Percentiles rank a stretch among this genome's conserved stretches.
phyloP scores from a whole-genome alignment of 768 basidiomycete genomes.

The Psilocybe cyanescens region DNA sequence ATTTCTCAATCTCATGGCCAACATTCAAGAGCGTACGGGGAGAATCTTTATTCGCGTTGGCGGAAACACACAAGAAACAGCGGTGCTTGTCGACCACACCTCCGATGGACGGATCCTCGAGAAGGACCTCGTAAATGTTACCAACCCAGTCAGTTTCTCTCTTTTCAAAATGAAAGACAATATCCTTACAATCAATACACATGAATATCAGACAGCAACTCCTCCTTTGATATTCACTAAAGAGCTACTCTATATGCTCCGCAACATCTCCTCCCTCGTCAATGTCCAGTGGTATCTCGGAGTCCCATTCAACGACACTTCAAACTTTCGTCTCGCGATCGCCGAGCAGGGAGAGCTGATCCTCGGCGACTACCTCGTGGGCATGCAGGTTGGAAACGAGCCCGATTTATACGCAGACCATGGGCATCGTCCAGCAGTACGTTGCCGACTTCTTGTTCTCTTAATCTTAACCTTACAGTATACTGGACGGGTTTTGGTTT shows the following conservation, averaged over 20 bases:
- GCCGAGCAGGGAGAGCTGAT: constrained; percentile 66
- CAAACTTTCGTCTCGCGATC: constrained; percentile 56
- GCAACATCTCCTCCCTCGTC: constrained; percentile 62
- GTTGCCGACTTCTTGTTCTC: not conserved
- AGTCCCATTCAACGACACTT: constrained; percentile 71
- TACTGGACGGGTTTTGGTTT: not conserved
- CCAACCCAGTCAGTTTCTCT: constrained; percentile 43
- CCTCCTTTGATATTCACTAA: constrained; percentile 66
- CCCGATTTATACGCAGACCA: constrained; percentile 53
- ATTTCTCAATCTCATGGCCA: constrained; percentile 81
- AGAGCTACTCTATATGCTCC: constrained; percentile 69
- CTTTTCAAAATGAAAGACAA: not conserved
- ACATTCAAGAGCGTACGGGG: constrained; percentile 68
- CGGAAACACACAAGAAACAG: constrained; percentile 81
- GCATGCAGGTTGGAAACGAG: constrained; percentile 77
- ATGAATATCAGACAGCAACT: constrained; percentile 56
- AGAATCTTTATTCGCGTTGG: constrained; percentile 70
- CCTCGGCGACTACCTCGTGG: constrained; percentile 68
- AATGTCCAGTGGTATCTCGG: constrained; percentile 71
- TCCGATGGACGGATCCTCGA: constrained; percentile 51
- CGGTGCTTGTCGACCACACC: constrained; percentile 51
- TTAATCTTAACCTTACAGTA: not conserved
- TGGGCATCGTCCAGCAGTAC: constrained; percentile 37
- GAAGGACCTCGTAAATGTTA: constrained; percentile 41
- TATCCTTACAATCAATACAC: not conserved